Evolutionary conservation across 768 basidiomycete species (phyloP).

Genomic region (Boletus reticuloceps): DNA sequence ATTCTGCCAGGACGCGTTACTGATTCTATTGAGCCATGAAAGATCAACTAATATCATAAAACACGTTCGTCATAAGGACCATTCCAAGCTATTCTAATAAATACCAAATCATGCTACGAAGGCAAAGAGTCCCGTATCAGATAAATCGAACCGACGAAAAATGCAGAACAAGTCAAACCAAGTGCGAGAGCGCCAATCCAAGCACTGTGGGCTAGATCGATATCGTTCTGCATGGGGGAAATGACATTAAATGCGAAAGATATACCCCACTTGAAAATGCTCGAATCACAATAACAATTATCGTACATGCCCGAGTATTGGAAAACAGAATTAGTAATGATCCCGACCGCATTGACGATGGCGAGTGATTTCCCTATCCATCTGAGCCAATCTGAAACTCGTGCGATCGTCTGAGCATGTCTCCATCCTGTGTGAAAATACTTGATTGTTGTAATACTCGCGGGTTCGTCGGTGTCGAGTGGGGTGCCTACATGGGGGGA

Average conservation of each 20-base stretch:
- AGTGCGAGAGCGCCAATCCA: conserved; percentile 40
- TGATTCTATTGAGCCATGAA: too few species aligned
- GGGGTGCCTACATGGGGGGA: background rate
- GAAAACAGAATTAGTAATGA: conserved; percentile 28
- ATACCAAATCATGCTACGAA: too few species aligned
- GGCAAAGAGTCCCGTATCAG: conserved; percentile 25
- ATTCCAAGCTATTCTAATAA: too few species aligned
- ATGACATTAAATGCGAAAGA: conserved; percentile 32
- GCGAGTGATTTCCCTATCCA: conserved; percentile 29
- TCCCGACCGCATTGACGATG: conserved; percentile 24
- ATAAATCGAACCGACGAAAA: conserved; percentile 30
- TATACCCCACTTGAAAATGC: conserved; percentile 14
- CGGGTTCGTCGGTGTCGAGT: background rate
- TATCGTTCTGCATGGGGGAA: conserved; percentile 6
- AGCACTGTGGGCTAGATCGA: conserved; percentile 25
- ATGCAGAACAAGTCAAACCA: conserved; percentile 17
- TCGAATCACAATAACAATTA: conserved; percentile 32
- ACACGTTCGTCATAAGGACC: too few species aligned
- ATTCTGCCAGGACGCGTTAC: too few species aligned
- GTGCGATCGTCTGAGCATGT: background rate
- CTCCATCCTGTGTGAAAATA: background rate
- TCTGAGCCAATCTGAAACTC: conserved; percentile 18
- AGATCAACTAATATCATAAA: too few species aligned
- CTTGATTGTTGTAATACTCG: background rate
- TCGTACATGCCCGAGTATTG: conserved; percentile 28